Conservation (phyloP, 2,329 filamentous ascomycete species). For the Teratosphaeria zuluensis region DNA sequence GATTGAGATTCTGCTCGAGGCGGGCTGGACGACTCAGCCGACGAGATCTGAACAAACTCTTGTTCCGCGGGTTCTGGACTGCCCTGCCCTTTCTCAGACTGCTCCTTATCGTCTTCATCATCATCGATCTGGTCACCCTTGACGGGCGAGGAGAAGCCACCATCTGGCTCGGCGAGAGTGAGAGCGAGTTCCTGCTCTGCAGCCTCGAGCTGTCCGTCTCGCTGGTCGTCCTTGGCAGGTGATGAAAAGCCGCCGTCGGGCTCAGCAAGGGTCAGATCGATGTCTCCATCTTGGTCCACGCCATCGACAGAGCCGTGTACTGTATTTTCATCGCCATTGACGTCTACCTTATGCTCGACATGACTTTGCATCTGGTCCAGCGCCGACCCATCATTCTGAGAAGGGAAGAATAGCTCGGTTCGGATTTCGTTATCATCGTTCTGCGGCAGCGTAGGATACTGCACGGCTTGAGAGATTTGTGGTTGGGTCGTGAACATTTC, state of each 20-base stretch:
- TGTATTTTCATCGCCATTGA: not conserved
- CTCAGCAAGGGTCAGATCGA: not conserved
- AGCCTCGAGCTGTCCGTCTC: not conserved
- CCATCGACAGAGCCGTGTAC: not conserved
- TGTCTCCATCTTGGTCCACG: not conserved
- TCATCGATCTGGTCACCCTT: not conserved
- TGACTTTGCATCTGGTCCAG: not conserved
- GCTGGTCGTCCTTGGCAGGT: not conserved
- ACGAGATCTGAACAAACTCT: not conserved
- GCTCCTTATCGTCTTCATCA: constrained; percentile 3
- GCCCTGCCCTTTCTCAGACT: not conserved
- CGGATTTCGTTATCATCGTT: not conserved
- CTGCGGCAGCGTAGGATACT: not conserved
- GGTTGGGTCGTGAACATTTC: constrained; percentile 2
- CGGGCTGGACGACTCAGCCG: not conserved
- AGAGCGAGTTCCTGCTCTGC: not conserved
- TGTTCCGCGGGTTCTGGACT: not conserved
- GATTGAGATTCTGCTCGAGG: not conserved
- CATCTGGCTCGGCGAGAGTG: not conserved
- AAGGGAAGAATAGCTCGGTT: not conserved
- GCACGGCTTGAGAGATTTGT: not conserved
- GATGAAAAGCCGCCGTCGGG: not conserved
- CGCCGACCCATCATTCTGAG: not conserved
- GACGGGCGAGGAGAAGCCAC: not conserved
- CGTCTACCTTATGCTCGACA: not conserved